A percentile compares a stretch with the other conserved stretches of the same genome.
phyloP scores from a whole-genome alignment of 306 rosid genomes.

The Trichosanthes truncata region DNA sequence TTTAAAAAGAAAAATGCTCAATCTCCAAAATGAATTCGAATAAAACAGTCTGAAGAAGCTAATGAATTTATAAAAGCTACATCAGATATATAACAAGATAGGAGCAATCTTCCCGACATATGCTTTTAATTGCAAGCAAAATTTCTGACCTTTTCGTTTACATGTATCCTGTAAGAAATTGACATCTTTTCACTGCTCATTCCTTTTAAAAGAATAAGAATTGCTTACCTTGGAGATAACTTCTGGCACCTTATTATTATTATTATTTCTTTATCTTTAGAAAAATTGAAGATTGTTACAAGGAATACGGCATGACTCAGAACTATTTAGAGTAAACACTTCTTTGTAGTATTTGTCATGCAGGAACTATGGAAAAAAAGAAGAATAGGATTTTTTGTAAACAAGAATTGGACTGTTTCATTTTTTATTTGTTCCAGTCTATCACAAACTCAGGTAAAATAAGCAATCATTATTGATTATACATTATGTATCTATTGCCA shows the following conservation, averaged over 20 bases:
- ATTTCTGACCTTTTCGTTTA: background rate
- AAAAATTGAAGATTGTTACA: background rate
- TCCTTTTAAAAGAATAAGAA: slow-evolving; percentile 5
- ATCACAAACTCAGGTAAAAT: background rate
- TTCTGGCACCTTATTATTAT: slow-evolving; percentile 6
- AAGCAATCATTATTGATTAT: background rate
- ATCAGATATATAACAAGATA: background rate
- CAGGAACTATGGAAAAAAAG: background rate
- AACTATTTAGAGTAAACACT: background rate
- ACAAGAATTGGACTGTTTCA: background rate
- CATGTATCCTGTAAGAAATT: background rate
- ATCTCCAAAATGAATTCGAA: background rate
- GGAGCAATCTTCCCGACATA: background rate
- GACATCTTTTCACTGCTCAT: background rate
- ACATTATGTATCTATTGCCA: background rate
- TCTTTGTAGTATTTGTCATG: background rate
- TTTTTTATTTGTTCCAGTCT: background rate
- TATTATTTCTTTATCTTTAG: too few relatives aligned
- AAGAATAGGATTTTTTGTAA: background rate
- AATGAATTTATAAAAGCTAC: background rate
- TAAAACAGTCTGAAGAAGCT: background rate
- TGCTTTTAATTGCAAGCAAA: background rate
- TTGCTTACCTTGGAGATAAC: slow-evolving; percentile 3
- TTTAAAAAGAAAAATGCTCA: background rate
- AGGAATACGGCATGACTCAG: background rate